Evolutionary conservation across 2,329 filamentous ascomycete species (phyloP).

Genomic region (Byssothecium circinans): DNA sequence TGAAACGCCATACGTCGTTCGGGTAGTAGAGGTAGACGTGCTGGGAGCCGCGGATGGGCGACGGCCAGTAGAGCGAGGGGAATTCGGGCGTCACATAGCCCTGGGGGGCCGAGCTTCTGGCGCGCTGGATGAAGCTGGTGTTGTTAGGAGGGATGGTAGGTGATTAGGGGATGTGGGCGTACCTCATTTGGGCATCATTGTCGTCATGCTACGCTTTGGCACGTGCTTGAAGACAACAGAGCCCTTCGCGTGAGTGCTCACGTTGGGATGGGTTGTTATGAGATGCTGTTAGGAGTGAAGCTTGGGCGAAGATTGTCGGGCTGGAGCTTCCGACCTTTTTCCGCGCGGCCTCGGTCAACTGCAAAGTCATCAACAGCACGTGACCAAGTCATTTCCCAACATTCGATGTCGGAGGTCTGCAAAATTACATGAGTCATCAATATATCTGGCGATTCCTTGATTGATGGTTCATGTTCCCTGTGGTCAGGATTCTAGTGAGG

Average conservation of each 20-base stretch:
- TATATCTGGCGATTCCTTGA: no score
- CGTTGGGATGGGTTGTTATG: neutral
- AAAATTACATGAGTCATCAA: no score
- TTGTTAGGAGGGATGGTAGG: neutral
- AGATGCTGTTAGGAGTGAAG: neutral
- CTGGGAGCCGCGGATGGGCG: constrained; percentile 59
- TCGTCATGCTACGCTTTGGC: neutral
- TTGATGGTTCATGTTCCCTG: no score
- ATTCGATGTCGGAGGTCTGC: no score
- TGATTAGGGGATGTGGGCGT: neutral
- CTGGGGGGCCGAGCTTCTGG: constrained; percentile 52
- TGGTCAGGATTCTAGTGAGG: no score
- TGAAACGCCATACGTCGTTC: constrained; percentile 83
- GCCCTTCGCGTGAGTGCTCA: neutral
- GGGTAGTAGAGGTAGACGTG: constrained; percentile 71
- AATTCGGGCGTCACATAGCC: constrained; percentile 72
- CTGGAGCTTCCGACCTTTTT: constrained; percentile 4
- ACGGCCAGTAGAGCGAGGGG: constrained; percentile 79
- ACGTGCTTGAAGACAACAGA: neutral
- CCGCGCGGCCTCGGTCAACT: constrained; percentile 31
- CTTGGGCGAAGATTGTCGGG: neutral
- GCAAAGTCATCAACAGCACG: constrained; percentile 1
- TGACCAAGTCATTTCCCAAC: no score
- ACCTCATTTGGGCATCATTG: constrained; percentile 40
- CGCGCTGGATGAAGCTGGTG: constrained; percentile 48